Evolutionary conservation across 2,329 filamentous ascomycete genomes (phyloP).

Genomic region (Ophiosphaerella korrae): DNA sequence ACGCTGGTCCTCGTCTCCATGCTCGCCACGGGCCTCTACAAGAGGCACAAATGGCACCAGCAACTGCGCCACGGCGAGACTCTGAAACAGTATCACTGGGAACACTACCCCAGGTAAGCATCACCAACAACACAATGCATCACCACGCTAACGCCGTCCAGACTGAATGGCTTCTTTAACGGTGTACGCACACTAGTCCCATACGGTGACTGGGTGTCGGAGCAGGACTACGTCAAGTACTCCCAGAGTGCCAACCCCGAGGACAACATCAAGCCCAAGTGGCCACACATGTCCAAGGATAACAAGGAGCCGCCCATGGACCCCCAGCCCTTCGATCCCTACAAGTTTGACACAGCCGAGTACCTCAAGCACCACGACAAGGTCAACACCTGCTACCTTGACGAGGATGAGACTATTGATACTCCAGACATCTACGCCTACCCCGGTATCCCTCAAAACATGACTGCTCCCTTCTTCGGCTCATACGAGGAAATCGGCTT

Average conservation of each 20-base stretch:
- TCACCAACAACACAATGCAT: background rate
- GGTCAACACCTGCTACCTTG: conserved; percentile 67
- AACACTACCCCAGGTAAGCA: conserved; percentile 51
- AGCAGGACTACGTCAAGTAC: conserved; percentile 52
- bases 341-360: conserved; percentile 50
- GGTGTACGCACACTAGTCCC: conserved; percentile 55
- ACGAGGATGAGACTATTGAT: conserved; percentile 60
- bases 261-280: conserved; percentile 46
- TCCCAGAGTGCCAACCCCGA: conserved; percentile 45
- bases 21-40: conserved; percentile 50
- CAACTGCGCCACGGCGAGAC: conserved; percentile 41
- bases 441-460: conserved; percentile 57
- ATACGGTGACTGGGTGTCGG: conserved; percentile 48
- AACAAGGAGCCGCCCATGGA: conserved; percentile 46
- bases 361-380: conserved; percentile 57
- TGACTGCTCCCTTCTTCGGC: conserved; percentile 55
- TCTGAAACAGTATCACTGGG: conserved; percentile 51
- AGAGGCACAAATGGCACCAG: conserved; percentile 42
- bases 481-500: conserved; percentile 55
- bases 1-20: conserved; percentile 49
- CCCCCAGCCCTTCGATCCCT: conserved; percentile 53
- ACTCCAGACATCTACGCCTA: conserved; percentile 71
- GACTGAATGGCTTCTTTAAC: conserved; percentile 55
- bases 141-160: conserved; percentile 27
- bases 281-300: conserved; percentile 40